A percentile compares a stretch with the other conserved stretches of the same genome.
phyloP scores from a whole-genome alignment of 129 eudicot genomes.

The Apium graveolens region DNA sequence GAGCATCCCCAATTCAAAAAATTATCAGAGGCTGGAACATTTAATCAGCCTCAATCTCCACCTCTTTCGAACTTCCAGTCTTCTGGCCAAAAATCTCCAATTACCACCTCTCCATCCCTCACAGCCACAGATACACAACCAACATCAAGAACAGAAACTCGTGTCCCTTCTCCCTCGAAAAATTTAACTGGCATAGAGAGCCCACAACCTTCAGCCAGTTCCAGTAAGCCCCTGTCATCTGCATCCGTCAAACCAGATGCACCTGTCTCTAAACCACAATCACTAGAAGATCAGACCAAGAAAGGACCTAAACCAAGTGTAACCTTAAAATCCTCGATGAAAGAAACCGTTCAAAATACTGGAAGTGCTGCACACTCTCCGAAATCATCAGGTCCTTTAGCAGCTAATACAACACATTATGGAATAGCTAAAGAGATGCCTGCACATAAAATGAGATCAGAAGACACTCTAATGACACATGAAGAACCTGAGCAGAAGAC shows the following conservation, averaged over 20 bases:
- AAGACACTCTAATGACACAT: neutral
- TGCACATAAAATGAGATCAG: neutral
- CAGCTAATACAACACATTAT: neutral
- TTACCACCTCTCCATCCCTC: constrained; percentile 21
- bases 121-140: constrained; percentile 11
- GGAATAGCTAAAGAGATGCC: constrained; percentile 2
- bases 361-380: constrained; percentile 1
- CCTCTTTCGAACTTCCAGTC: constrained; percentile 22
- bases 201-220: neutral
- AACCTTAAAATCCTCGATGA: neutral
- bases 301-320: constrained; percentile 9
- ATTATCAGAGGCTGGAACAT: constrained; percentile 19
- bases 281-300: constrained; percentile 10
- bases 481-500: constrained; percentile 5
- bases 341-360: constrained; percentile 13
- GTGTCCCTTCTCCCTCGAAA: constrained; percentile 8
- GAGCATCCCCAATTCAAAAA: constrained; percentile 19
- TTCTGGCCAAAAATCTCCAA: constrained; percentile 15
- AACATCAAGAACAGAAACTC: constrained; percentile 5
- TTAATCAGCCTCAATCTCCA: constrained; percentile 33
- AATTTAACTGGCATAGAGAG: neutral
- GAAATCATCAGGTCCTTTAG: neutral
- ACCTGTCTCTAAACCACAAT: constrained; percentile 1
- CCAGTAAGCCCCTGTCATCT: neutral
- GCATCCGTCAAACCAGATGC: constrained; percentile 1